Evolutionary conservation across 2,329 filamentous ascomycete genomes (phyloP).

Genomic region (Sarocladium kiliense): DNA sequence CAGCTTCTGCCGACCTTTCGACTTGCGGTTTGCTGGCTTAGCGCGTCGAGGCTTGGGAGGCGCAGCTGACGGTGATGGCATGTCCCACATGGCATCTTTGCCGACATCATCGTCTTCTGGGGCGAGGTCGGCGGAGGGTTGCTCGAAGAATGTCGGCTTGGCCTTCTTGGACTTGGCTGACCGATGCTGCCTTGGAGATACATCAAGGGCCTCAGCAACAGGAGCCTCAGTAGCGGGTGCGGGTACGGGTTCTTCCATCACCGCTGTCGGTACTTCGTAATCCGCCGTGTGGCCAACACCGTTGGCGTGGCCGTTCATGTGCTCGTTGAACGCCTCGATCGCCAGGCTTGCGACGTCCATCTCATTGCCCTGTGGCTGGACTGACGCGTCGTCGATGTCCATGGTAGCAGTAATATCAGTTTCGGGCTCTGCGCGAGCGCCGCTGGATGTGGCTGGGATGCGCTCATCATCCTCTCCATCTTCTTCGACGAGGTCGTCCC

Average conservation of each 20-base stretch:
- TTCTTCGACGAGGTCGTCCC: not conserved
- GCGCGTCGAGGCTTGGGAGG: conserved; percentile 24
- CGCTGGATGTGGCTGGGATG: conserved; percentile 3
- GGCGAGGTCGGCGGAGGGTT: conserved; percentile 17
- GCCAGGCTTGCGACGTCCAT: conserved; percentile 21
- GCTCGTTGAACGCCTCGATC: conserved; percentile 29
- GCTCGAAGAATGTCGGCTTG: conserved; percentile 41
- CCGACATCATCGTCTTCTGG: conserved; percentile 16
- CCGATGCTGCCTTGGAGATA: conserved; percentile 21
- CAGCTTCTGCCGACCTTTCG: conserved; percentile 13
- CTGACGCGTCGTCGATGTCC: not conserved
- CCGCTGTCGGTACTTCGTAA: conserved; percentile 4
- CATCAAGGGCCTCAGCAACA: conserved; percentile 8
- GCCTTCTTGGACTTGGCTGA: conserved; percentile 40
- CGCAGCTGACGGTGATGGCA: conserved; percentile 28
- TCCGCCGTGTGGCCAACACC: conserved; percentile 5
- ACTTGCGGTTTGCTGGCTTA: conserved; percentile 24
- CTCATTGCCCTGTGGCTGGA: conserved; percentile 8
- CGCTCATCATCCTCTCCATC: conserved; percentile 1
- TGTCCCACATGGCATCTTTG: conserved; percentile 16
- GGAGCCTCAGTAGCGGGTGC: conserved; percentile 11
- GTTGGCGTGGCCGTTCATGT: conserved; percentile 22
- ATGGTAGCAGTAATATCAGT: not conserved
- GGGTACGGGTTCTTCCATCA: conserved; percentile 11
- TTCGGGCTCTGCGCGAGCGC: not conserved